These are phyloP conservation scores for Cladosporium halotolerans DNA, from an alignment of 2,329 filamentous ascomycete genomes.

Conservation along the genomic window DNA sequence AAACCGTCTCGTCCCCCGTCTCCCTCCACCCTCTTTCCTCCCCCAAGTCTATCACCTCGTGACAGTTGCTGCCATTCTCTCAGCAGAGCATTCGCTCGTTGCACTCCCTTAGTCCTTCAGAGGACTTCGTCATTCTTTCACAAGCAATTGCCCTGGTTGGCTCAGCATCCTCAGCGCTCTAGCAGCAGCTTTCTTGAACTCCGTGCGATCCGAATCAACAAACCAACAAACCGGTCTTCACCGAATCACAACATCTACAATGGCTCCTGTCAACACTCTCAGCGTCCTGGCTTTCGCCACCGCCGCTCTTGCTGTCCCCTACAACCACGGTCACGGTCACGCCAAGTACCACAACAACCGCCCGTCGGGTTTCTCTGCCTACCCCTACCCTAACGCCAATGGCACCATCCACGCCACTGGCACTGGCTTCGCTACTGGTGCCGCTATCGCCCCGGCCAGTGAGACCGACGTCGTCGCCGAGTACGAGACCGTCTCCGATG, in stretches of 20 bases:
- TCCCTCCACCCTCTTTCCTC: conserved; percentile 15
- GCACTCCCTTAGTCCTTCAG: conserved; percentile 28
- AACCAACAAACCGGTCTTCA: conserved; percentile 15
- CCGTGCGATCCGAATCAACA: conserved; percentile 8
- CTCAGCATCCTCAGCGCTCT: conserved; percentile 32
- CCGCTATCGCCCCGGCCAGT: conserved; percentile 12
- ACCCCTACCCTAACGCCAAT: conserved; percentile 25
- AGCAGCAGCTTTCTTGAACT: conserved; percentile 30
- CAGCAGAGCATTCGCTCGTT: conserved; percentile 38
- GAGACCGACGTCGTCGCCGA: conserved; percentile 14
- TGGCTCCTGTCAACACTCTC: conserved; percentile 33
- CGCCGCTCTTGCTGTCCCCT: conserved; percentile 34
- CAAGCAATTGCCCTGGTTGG: conserved; percentile 39
- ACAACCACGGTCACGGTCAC: conserved; percentile 28
- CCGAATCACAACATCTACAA: conserved; percentile 19
- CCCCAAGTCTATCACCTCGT: conserved; percentile 16
- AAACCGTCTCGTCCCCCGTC: neutral
- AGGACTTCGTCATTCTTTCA: conserved; percentile 32
- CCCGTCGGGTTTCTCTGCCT: conserved; percentile 23
- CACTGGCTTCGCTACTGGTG: conserved; percentile 17
- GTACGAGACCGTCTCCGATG: neutral
- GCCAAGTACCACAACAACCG: conserved; percentile 21
- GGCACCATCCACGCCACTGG: conserved; percentile 16
- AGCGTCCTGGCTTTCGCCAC: conserved; percentile 39
- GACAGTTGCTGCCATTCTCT: conserved; percentile 25